Conservation (phyloP, 2,329 filamentous ascomycete genomes). For the Pyrenophora teres region DNA sequence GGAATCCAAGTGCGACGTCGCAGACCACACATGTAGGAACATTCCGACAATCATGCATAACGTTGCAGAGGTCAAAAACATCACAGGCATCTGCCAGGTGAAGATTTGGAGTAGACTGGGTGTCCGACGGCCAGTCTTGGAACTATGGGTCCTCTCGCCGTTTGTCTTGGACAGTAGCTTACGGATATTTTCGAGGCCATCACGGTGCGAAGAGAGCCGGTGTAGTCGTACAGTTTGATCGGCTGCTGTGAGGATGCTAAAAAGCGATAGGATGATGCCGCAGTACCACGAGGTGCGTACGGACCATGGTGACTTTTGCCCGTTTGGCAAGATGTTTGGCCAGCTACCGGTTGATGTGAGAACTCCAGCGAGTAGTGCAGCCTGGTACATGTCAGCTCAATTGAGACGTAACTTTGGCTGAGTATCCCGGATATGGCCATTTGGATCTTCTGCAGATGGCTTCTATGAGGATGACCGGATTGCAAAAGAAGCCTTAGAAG, state of each 20-base stretch:
- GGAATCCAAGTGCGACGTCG: slow-evolving; percentile 29
- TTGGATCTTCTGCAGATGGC: background rate
- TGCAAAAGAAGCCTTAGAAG: background rate
- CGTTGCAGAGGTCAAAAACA: slow-evolving; percentile 43
- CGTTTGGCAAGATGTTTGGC: slow-evolving; percentile 50
- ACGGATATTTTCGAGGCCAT: slow-evolving; percentile 46
- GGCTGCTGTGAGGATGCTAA: slow-evolving; percentile 54
- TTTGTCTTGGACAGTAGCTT: slow-evolving; percentile 38
- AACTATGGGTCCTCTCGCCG: slow-evolving; percentile 20
- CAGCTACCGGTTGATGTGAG: slow-evolving; percentile 53
- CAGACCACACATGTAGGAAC: slow-evolving; percentile 48
- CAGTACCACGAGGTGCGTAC: slow-evolving; percentile 51
- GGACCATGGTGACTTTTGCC: slow-evolving; percentile 47
- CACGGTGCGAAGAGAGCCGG: slow-evolving; percentile 49
- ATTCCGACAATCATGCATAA: slow-evolving; percentile 48
- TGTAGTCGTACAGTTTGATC: slow-evolving; percentile 52
- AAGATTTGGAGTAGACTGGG: slow-evolving; percentile 40
- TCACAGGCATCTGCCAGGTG: slow-evolving; percentile 48
- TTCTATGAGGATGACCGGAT: background rate
- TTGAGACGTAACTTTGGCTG: too few species aligned
- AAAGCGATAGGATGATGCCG: slow-evolving; percentile 56
- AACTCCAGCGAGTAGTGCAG: slow-evolving; percentile 48
- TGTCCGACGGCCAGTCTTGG: slow-evolving; percentile 24
- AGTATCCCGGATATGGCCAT: too few species aligned
- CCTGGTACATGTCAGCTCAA: slow-evolving; percentile 20